phyloP scores from a whole-genome alignment of 2,329 filamentous ascomycete genomes.

The Pyricularia sp. region DNA sequence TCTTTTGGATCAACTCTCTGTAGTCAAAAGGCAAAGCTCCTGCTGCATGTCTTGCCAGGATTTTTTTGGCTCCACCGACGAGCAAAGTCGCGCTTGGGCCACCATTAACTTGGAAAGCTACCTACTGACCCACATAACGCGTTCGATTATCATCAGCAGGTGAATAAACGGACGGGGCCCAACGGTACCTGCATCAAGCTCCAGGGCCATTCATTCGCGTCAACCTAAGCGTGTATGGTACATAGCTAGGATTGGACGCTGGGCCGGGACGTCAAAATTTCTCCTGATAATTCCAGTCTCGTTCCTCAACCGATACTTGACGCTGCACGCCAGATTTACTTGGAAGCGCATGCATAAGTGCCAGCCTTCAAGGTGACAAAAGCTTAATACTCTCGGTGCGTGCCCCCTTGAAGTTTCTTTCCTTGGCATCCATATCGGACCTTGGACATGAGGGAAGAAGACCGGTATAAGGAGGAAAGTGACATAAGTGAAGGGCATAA shows the following conservation, averaged over 20 bases:
- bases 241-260: not conserved
- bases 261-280: not conserved
- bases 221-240: too few species aligned
- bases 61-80: not conserved
- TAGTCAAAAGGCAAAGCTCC: not conserved
- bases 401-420: not conserved
- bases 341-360: not conserved
- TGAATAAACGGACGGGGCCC: not conserved
- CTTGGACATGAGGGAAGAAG: not conserved
- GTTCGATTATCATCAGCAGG: not conserved
- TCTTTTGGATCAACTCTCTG: too few species aligned
- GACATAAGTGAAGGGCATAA: not conserved
- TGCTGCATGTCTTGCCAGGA: not conserved
- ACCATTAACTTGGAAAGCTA: not conserved
- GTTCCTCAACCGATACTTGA: not conserved
- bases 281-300: not conserved
- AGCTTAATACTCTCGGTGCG: not conserved
- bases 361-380: not conserved
- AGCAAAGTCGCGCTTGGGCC: constrained; percentile 13
- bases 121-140: not conserved
- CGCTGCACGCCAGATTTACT: not conserved
- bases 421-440: not conserved
- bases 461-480: not conserved
- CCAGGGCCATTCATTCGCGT: not conserved
- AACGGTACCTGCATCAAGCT: not conserved